Base-by-base conservation (phyloP, 306 rosid species). In the Begonia peltatifolia region DNA sequence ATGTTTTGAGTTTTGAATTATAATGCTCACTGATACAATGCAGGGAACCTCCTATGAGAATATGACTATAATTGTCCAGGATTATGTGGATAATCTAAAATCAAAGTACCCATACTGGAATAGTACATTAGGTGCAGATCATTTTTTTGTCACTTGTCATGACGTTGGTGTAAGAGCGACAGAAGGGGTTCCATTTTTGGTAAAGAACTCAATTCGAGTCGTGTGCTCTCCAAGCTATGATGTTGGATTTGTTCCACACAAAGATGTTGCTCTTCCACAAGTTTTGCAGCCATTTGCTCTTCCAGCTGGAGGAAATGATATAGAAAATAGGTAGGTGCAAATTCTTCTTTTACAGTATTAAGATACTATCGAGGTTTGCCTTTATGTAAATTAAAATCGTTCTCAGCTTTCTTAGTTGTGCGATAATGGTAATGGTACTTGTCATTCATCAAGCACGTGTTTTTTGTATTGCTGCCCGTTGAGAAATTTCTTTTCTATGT, bases 161-260 rank as follows among this genome's bases (percentile, higher is more conserved):
- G 99, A 90, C 76, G 95, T 90, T 56, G 99, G 99, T 61, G 99
- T 83, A 47, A 80, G 99, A 75, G 86, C 95, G 52, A 83, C 84
- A 2, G 99, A 90, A 78, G 99, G 99, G 42, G 72, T 83, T 55
- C 75, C 81, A 1, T 71, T 83, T 58, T 94, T 86, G 43, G 76
- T 83, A 15, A 90, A 90, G 82, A 90, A 90, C 62, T 65, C 95
- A 38, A 90, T 90, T 67, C 79, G 99, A 62, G 99, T 78, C 54
- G 95, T 86, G 63, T 90, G 99, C 71, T 90, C 99, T 42, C 99
- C 99, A 9, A 81, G 99, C 73, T 90, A 90, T 79, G 86, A 90
- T 64, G 94, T 90, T 54, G 95, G 95, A 57, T 90, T 83, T 74
- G 81, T 90, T 71, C 99, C 99, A 43, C 99, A 90, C 76, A 90